phyloP scores from a whole-genome alignment of 2,329 filamentous ascomycete species.

The Triangularia setosa region DNA sequence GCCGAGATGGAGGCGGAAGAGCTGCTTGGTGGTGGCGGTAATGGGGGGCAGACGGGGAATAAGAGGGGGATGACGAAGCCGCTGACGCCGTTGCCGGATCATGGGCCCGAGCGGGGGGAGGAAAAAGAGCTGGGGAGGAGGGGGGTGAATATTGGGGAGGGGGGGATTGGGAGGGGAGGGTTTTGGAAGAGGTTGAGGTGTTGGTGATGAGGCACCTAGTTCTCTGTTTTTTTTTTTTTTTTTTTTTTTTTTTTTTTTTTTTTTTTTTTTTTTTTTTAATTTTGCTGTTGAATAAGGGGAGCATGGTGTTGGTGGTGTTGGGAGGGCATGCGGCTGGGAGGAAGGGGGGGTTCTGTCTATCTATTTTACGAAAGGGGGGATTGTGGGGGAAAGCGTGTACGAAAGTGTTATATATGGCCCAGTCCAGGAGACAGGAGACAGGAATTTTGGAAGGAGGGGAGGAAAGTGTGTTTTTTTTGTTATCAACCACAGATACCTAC shows the following conservation, averaged over 20 bases:
- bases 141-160: conserved; percentile 38
- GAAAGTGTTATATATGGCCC: not conserved
- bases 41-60: conserved; percentile 30
- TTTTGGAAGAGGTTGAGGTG: conserved; percentile 57
- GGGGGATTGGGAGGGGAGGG: conserved; percentile 41
- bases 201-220: conserved; percentile 38
- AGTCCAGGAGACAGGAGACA: not conserved
- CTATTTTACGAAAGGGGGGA: not conserved
- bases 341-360: not conserved
- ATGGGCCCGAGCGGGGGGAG: conserved; percentile 28
- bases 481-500: not conserved
- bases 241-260: not conserved
- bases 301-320: not conserved
- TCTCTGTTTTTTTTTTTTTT: not conserved
- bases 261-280: not conserved
- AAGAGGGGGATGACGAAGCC: conserved; percentile 56
- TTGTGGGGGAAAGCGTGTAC: not conserved
- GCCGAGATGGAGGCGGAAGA: conserved; percentile 37
- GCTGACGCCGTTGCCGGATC: conserved; percentile 49
- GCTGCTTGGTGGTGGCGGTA: conserved; percentile 32
- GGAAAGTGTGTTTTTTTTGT: not conserved
- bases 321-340: not conserved
- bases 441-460: not conserved
- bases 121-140: conserved; percentile 43
- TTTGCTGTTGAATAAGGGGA: not conserved